Evolutionary conservation across 768 basidiomycete species (phyloP).

Genomic region (Suillus clintonianus): DNA sequence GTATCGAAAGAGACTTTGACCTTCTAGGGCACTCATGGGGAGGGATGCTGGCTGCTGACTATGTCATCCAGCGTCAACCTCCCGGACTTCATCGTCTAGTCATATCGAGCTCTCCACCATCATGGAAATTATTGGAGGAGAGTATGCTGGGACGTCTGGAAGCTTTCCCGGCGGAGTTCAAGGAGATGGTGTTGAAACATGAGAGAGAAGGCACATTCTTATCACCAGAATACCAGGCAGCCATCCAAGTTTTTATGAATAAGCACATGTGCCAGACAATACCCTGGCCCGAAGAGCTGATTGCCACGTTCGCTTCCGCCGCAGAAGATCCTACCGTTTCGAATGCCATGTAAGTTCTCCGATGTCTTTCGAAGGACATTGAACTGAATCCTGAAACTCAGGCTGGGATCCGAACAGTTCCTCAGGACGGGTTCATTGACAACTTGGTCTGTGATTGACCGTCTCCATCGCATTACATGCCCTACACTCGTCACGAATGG

Average conservation of each 20-base stretch:
- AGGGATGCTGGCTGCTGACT: conserved; percentile 49
- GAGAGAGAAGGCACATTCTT: conserved; percentile 35
- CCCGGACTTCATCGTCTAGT: conserved; percentile 38
- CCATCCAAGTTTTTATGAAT: conserved; percentile 27
- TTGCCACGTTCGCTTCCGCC: conserved; percentile 23
- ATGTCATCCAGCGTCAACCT: conserved; percentile 40
- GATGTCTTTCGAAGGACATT: too few relatives aligned
- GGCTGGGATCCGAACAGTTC: conserved; percentile 35
- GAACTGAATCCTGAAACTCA: background rate
- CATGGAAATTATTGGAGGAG: conserved; percentile 27
- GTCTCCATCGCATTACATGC: conserved; percentile 39
- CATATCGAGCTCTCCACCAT: conserved; percentile 34
- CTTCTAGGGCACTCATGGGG: conserved; percentile 63
- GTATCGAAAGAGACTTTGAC: conserved; percentile 41
- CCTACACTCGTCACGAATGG: conserved; percentile 44
- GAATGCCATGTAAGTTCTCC: conserved; percentile 31
- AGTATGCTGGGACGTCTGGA: conserved; percentile 27
- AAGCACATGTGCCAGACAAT: conserved; percentile 36
- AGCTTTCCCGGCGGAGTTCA: conserved; percentile 27
- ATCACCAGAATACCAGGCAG: conserved; percentile 34
- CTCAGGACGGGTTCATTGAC: conserved; percentile 42
- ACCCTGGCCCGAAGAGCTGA: conserved; percentile 37
- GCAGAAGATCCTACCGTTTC: conserved; percentile 35
- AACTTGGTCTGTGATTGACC: conserved; percentile 48
- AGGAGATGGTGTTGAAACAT: conserved; percentile 30